phyloP scores from a whole-genome alignment of 805 yeast species.

The Candida taoyuanica region DNA sequence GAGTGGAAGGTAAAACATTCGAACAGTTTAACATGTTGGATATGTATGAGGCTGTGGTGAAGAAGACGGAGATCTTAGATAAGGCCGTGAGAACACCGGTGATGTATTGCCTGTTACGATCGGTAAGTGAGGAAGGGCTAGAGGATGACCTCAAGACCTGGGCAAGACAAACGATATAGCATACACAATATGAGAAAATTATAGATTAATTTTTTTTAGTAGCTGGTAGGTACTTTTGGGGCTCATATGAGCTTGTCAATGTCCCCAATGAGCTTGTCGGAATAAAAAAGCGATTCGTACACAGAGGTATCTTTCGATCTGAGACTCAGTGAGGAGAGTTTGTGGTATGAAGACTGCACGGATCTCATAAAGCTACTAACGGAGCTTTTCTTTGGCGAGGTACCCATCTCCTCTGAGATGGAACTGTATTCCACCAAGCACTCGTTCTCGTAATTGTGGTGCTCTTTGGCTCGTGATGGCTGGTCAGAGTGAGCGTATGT shows the following conservation, averaged over 20 bases:
- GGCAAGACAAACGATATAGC: constrained; percentile 15
- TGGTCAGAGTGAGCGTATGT: not conserved
- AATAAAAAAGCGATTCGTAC: constrained; percentile 3
- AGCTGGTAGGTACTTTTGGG: too few relatives aligned
- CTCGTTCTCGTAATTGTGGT: not conserved
- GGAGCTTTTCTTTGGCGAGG: constrained; percentile 1
- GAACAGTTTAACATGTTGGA: constrained; percentile 25
- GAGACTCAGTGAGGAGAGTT: not conserved
- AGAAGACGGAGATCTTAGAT: constrained; percentile 19
- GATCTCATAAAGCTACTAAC: constrained; percentile 2
- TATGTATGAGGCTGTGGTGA: constrained; percentile 14
- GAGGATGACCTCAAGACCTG: constrained; percentile 14
- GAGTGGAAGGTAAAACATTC: constrained; percentile 1
- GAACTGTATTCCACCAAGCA: constrained; percentile 3
- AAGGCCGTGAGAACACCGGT: constrained; percentile 21
- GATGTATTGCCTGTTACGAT: constrained; percentile 18
- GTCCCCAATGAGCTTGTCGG: constrained; percentile 14
- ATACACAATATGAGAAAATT: too few relatives aligned
- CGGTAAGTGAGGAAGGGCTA: not conserved
- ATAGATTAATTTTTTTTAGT: too few relatives aligned
- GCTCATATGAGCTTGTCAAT: constrained; percentile 5
- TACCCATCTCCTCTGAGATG: constrained; percentile 6
- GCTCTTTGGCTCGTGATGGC: not conserved
- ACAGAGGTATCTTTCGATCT: not conserved
- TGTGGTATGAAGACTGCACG: not conserved